phyloP scores from a whole-genome alignment of 225 moss, liverwort and hornwort species.

The Marchantia polymorpha region DNA sequence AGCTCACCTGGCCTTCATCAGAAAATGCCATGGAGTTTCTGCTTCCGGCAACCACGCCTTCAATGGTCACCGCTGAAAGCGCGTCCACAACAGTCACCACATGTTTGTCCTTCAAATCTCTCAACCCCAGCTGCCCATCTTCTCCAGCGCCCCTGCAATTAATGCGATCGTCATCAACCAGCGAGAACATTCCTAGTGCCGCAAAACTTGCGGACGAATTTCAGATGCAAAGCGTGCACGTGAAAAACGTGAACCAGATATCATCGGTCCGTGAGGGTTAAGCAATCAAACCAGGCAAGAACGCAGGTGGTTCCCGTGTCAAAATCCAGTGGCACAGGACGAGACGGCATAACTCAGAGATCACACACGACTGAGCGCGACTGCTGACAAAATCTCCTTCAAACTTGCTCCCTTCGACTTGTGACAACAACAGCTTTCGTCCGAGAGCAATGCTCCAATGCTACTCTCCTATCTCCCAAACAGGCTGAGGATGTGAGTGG shows the following conservation, averaged over 20 bases:
- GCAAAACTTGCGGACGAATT: neutral
- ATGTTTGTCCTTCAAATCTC: conserved; percentile 35
- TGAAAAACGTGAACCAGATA: neutral
- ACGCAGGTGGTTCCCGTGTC: conserved; percentile 28
- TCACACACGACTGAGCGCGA: neutral
- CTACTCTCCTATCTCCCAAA: neutral
- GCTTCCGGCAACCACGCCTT: conserved; percentile 53
- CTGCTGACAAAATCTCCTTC: neutral
- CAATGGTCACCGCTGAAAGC: conserved; percentile 27
- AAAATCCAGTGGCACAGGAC: conserved; percentile 12
- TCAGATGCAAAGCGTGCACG: neutral
- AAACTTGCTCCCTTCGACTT: neutral
- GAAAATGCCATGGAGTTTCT: conserved; percentile 54
- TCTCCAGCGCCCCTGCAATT: conserved; percentile 61
- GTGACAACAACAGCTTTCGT: neutral
- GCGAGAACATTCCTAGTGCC: neutral
- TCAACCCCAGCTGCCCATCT: conserved; percentile 62
- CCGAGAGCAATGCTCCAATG: neutral
- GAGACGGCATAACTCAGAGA: conserved; percentile 32
- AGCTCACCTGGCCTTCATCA: conserved; percentile 49
- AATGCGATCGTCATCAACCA: conserved; percentile 4
- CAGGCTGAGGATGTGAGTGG: neutral
- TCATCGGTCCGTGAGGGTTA: neutral
- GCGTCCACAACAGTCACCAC: conserved; percentile 35
- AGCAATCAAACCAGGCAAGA: conserved; percentile 33